These are phyloP conservation scores for Scleroderma bovista DNA, from an alignment of 768 basidiomycete species.

Conservation along the genomic window DNA sequence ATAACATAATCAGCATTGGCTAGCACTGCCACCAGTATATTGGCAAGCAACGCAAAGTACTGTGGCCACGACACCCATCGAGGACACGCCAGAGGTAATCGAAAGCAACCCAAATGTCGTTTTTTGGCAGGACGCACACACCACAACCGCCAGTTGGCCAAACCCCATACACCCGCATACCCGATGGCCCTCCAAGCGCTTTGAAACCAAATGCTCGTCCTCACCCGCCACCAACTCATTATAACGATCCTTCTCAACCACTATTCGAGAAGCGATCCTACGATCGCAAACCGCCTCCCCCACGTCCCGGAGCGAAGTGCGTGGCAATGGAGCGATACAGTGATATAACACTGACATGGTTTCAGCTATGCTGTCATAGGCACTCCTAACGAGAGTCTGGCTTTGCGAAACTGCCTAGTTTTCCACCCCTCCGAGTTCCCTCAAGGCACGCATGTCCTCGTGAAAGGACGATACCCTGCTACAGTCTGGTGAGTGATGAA, in stretches of 20 bases:
- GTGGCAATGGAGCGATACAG: background rate
- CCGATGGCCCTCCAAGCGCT: conserved; percentile 32
- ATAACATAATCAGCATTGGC: conserved; percentile 15
- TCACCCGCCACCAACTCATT: conserved; percentile 37
- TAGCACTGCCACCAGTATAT: background rate
- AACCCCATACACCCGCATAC: conserved; percentile 40
- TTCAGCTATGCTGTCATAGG: conserved; percentile 51
- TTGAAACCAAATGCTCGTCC: conserved; percentile 31
- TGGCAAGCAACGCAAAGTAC: too few relatives aligned
- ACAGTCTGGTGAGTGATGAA: conserved; percentile 62
- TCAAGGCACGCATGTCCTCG: conserved; percentile 64
- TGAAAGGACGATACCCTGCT: conserved; percentile 66
- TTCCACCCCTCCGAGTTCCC: conserved; percentile 75
- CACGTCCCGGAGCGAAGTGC: conserved; percentile 27
- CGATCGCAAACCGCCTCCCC: conserved; percentile 37
- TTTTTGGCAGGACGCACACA: conserved; percentile 39
- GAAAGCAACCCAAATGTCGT: conserved; percentile 22
- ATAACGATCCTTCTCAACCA: conserved; percentile 47
- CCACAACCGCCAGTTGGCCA: conserved; percentile 28
- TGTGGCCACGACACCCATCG: background rate
- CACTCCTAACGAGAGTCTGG: conserved; percentile 62
- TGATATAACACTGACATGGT: background rate
- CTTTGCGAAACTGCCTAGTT: conserved; percentile 76
- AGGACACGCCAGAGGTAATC: background rate
- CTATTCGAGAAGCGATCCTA: conserved; percentile 47